phyloP scores from a whole-genome alignment of 495 filamentous ascomycete species.

The Parachaetomium inaequale region DNA sequence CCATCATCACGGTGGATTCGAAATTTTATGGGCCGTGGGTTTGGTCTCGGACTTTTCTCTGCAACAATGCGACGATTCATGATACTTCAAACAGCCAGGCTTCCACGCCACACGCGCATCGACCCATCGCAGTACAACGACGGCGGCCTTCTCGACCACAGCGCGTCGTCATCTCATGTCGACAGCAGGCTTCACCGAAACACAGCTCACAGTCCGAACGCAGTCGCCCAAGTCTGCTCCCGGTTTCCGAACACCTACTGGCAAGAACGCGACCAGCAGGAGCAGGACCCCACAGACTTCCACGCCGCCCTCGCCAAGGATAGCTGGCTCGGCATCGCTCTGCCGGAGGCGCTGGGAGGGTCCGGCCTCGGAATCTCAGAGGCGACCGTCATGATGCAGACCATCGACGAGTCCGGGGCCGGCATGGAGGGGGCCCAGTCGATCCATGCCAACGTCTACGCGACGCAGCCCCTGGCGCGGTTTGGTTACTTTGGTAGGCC shows the following conservation, averaged over 20 bases:
- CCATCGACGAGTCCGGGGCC: slow-evolving; percentile 71
- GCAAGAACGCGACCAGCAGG: slow-evolving; percentile 57
- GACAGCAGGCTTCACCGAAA: slow-evolving; percentile 64
- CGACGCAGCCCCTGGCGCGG: slow-evolving; percentile 69
- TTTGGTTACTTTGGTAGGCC: slow-evolving; percentile 56
- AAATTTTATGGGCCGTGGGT: no score
- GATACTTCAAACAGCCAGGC: no score
- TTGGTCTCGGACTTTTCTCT: no score
- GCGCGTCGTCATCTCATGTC: slow-evolving; percentile 56
- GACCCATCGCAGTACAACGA: no score
- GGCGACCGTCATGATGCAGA: slow-evolving; percentile 83
- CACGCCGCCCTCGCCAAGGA: slow-evolving; percentile 64
- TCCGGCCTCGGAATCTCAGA: slow-evolving; percentile 64
- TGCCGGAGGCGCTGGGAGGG: slow-evolving; percentile 55
- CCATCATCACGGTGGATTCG: no score
- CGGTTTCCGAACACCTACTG: slow-evolving; percentile 49
- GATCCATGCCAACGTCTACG: slow-evolving; percentile 73
- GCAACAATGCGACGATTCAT: no score
- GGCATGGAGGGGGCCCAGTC: slow-evolving; percentile 75
- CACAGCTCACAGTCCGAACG: slow-evolving; percentile 57
- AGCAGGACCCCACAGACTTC: slow-evolving; percentile 66
- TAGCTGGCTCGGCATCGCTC: slow-evolving; percentile 79
- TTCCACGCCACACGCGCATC: no score
- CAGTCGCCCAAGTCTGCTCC: neutral
- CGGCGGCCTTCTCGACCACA: neutral